phyloP scores from a whole-genome alignment of 2,329 filamentous ascomycete genomes.

The Pyrenochaeta sp. region DNA sequence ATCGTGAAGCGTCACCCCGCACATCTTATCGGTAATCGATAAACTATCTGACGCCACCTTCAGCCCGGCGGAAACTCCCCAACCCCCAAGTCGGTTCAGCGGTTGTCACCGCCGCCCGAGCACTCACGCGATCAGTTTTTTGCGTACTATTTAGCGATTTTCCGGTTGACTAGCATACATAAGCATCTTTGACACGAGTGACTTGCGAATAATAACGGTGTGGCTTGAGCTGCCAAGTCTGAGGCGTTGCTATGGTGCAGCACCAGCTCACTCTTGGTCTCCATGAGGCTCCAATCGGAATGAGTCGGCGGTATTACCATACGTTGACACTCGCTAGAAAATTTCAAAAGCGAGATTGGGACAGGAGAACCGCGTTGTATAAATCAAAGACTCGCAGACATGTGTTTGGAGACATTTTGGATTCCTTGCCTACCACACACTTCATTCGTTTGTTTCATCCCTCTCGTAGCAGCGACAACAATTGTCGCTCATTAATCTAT shows the following conservation, averaged over 20 bases:
- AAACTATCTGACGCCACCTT: background rate
- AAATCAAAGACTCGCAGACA: background rate
- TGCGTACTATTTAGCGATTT: too few species aligned
- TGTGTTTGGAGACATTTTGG: background rate
- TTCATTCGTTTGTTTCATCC: background rate
- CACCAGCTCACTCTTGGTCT: background rate
- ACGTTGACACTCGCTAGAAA: background rate
- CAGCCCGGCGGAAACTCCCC: background rate
- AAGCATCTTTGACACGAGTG: background rate
- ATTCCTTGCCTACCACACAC: too few species aligned
- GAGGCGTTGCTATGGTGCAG: background rate
- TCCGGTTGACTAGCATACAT: background rate
- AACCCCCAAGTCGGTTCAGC: background rate
- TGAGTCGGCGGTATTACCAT: background rate
- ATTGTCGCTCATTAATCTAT: background rate
- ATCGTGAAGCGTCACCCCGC: background rate
- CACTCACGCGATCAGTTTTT: too few species aligned
- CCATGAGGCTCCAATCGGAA: background rate
- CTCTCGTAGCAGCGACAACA: too few species aligned
- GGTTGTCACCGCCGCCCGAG: background rate
- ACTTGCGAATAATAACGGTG: too few species aligned
- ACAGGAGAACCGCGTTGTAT: background rate
- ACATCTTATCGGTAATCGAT: background rate
- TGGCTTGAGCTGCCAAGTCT: background rate
- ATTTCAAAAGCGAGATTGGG: background rate